A percentile compares a stretch with the other conserved stretches of the same genome.
phyloP scores from a whole-genome alignment of 495 filamentous ascomycete species.

The Aspergillus panamensis region DNA sequence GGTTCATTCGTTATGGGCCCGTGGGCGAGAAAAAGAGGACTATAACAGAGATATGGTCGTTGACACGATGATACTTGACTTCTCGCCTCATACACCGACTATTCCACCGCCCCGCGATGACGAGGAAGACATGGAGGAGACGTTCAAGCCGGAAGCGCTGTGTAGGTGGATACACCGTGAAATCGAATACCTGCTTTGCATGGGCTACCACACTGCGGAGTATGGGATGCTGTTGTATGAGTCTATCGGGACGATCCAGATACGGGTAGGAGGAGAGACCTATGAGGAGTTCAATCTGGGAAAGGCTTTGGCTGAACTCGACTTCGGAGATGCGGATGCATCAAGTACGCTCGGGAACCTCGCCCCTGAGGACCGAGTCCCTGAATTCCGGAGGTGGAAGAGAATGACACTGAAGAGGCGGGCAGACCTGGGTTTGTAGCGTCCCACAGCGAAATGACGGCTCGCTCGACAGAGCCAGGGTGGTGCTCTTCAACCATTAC shows the following conservation, averaged over 20 bases:
- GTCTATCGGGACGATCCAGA: constrained; percentile 14
- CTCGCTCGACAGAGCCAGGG: no score
- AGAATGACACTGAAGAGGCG: constrained; percentile 10
- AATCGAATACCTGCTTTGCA: background rate
- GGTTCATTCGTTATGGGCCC: constrained; percentile 21
- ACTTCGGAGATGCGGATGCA: background rate
- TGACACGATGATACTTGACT: background rate
- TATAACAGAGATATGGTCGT: background rate
- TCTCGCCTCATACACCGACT: background rate
- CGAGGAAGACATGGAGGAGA: background rate
- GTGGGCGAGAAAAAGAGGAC: constrained; percentile 15
- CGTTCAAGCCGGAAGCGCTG: background rate
- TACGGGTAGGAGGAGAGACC: constrained; percentile 2
- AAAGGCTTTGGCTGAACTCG: background rate
- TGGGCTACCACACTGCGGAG: background rate
- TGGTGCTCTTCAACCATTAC: no score
- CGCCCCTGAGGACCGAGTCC: background rate
- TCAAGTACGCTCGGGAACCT: background rate
- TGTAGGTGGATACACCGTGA: background rate
- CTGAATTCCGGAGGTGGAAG: constrained; percentile 13
- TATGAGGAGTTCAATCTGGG: background rate
- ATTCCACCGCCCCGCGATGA: background rate
- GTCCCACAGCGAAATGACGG: no score
- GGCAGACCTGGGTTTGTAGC: background rate
- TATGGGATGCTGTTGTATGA: constrained; percentile 19